A percentile compares a stretch with the other conserved stretches of the same genome.
These are phyloP conservation scores for Asterochloris sp. DNA, from an alignment of 139 green algal genomes.

Conservation along the genomic window DNA sequence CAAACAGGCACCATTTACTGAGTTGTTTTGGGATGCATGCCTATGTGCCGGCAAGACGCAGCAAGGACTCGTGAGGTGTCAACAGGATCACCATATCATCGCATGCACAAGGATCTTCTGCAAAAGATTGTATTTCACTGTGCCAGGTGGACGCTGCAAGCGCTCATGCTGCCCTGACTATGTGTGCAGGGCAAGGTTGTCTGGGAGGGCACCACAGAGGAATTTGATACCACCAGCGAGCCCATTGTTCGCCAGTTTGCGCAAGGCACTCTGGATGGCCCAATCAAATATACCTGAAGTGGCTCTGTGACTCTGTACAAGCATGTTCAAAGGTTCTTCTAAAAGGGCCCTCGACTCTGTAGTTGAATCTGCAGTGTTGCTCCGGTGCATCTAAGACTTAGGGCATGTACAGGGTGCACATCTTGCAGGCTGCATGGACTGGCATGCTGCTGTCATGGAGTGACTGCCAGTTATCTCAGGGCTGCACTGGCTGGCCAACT, in stretches of 20 bases:
- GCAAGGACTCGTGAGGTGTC: not conserved
- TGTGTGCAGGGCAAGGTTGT: constrained; percentile 79
- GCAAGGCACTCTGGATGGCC: constrained; percentile 77
- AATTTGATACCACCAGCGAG: constrained; percentile 93
- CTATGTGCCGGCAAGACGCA: not conserved
- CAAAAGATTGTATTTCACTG: not conserved
- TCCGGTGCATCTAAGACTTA: too few relatives aligned
- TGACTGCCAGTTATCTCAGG: too few relatives aligned
- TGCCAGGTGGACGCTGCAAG: not conserved
- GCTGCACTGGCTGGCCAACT: too few relatives aligned
- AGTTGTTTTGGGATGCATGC: not conserved
- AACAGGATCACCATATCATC: not conserved
- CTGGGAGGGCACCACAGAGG: constrained; percentile 85
- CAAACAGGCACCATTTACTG: too few relatives aligned
- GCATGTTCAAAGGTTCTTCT: too few relatives aligned
- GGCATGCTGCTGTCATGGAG: too few relatives aligned
- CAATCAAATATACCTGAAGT: constrained; percentile 81
- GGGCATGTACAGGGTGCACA: too few relatives aligned
- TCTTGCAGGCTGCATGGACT: too few relatives aligned
- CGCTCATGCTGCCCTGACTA: not conserved
- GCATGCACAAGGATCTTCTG: not conserved
- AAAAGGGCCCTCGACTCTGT: too few relatives aligned
- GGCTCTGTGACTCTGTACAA: not conserved
- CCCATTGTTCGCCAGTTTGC: constrained; percentile 96
- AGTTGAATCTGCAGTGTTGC: too few relatives aligned